Evolutionary conservation across 495 filamentous ascomycete genomes (phyloP).

Genomic region (Coniosporium apollinis): DNA sequence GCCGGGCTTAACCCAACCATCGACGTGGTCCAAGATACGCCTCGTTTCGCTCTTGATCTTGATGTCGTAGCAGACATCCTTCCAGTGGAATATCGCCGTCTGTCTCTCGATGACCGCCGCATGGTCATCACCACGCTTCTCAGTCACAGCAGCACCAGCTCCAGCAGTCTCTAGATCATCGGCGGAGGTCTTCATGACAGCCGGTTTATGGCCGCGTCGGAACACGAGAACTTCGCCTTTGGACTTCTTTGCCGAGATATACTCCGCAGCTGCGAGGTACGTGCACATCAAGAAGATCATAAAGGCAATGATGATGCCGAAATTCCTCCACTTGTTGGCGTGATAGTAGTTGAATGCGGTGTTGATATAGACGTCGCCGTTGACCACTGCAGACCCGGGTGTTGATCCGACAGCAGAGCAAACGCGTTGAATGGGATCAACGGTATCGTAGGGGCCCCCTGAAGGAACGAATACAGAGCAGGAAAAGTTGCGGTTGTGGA

Average conservation of each 20-base stretch:
- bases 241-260: conserved; percentile 58
- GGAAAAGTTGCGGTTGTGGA: conserved; percentile 42
- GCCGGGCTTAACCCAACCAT: conserved; percentile 18
- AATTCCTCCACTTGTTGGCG: conserved; percentile 59
- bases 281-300: conserved; percentile 44
- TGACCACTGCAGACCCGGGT: conserved; percentile 35
- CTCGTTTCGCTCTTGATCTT: conserved; percentile 10
- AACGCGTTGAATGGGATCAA: conserved; percentile 26
- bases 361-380: conserved; percentile 55
- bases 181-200: conserved; percentile 33
- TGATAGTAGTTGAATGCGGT: conserved; percentile 42
- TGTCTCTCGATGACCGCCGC: conserved; percentile 3
- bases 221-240: conserved; percentile 86
- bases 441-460: conserved; percentile 31
- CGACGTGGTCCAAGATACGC: conserved; percentile 13
- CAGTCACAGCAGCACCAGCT: conserved; percentile 27
- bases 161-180: conserved; percentile 32
- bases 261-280: conserved; percentile 60
- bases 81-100: conserved; percentile 12
- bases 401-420: conserved; percentile 48
- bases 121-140: conserved; percentile 8
- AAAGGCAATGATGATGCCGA: conserved; percentile 66
- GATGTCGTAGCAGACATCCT: conserved; percentile 13
- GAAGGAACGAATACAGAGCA: conserved; percentile 48
- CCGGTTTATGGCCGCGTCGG: conserved; percentile 53